Conservation (phyloP, 2,329 filamentous ascomycete genomes). For the Lachnellula hyalina region DNA sequence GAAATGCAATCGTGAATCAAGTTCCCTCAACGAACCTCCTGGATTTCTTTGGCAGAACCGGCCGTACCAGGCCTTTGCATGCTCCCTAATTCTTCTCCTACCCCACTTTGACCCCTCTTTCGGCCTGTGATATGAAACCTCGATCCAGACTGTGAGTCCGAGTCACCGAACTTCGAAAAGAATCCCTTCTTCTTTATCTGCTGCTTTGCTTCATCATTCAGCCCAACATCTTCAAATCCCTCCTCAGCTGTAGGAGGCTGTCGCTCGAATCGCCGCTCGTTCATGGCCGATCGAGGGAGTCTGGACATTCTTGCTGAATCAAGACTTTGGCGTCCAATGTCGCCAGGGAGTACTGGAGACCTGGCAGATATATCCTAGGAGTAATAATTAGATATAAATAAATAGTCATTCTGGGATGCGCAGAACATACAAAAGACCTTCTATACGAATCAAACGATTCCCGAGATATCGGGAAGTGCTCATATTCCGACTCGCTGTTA, state of each 20-base stretch:
- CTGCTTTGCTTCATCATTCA: constrained; percentile 64
- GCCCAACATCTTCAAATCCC: constrained; percentile 82
- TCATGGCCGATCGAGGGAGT: constrained; percentile 55
- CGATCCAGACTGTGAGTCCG: constrained; percentile 38
- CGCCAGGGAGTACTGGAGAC: constrained; percentile 65
- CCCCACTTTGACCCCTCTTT: constrained; percentile 66
- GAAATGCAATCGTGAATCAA: not conserved
- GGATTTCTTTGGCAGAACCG: constrained; percentile 16
- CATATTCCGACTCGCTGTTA: constrained; percentile 67
- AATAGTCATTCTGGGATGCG: not conserved
- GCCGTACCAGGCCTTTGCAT: constrained; percentile 39
- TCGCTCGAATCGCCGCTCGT: constrained; percentile 51
- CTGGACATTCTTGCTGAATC: constrained; percentile 66
- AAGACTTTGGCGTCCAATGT: constrained; percentile 67
- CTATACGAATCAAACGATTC: constrained; percentile 97
- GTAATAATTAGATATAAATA: constrained; percentile 7
- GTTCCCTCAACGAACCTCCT: constrained; percentile 28
- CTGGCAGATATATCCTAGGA: constrained; percentile 81
- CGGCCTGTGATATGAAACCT: constrained; percentile 65
- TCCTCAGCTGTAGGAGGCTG: constrained; percentile 68
- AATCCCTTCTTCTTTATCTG: constrained; percentile 65
- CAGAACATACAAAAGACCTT: constrained; percentile 75
- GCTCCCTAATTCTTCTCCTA: constrained; percentile 64
- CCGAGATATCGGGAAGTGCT: constrained; percentile 90
- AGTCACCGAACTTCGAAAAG: constrained; percentile 73